Conservation (phyloP, 106 monocot genomes). For the Posidonia australis region DNA sequence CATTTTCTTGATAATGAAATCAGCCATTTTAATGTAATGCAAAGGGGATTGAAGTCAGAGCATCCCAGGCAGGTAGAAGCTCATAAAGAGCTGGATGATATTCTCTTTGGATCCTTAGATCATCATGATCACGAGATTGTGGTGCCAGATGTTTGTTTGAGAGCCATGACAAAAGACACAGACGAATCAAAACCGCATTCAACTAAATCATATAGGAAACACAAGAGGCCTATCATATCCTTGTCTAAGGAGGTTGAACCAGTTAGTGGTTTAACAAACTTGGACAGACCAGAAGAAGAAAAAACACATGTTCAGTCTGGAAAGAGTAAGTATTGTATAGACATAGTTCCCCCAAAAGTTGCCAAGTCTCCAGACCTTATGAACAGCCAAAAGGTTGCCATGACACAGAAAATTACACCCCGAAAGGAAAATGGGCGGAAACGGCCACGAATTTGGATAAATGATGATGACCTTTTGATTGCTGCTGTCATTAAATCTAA, state of each 20-base stretch:
- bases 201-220: constrained; percentile 2
- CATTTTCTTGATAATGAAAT: neutral
- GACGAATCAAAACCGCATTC: constrained; percentile 21
- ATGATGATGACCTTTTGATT: constrained; percentile 84
- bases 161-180: constrained; percentile 13
- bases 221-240: constrained; percentile 13
- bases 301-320: neutral
- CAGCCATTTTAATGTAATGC: constrained; percentile 8
- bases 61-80: neutral
- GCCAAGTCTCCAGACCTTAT: constrained; percentile 5
- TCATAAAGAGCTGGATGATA: constrained; percentile 3
- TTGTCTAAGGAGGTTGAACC: constrained; percentile 6
- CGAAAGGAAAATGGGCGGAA: constrained; percentile 29
- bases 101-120: neutral
- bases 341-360: neutral
- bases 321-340: neutral
- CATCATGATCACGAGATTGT: neutral
- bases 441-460: constrained; percentile 34
- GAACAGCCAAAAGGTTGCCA: constrained; percentile 12
- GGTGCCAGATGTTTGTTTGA: constrained; percentile 12
- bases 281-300: constrained; percentile 1
- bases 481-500: constrained; percentile 63
- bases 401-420: constrained; percentile 20
- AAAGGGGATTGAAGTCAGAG: neutral
- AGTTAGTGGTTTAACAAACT: constrained; percentile 4